Percentiles rank a stretch among this genome's conserved stretches.
Conservation (phyloP, 257 asterid genomes). For the Paraleonurus japonicus region DNA sequence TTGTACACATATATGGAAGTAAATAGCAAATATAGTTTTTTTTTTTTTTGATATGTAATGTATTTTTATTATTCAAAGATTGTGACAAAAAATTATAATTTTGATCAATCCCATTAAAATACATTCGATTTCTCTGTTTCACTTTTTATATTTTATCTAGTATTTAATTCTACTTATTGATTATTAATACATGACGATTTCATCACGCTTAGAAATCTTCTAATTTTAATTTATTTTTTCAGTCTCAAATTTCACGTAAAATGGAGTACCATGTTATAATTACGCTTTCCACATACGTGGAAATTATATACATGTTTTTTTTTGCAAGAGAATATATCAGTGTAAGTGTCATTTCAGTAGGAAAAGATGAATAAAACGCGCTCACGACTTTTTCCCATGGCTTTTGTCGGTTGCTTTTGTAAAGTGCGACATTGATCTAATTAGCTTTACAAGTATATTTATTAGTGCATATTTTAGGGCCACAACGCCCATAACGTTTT, state of each 20-base stretch:
- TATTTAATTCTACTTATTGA: too few species aligned
- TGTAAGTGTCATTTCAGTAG: not conserved
- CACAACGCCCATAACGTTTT: constrained; percentile 29
- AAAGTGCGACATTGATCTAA: constrained; percentile 22
- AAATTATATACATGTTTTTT: not conserved
- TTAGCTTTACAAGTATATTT: not conserved
- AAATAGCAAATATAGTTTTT: too few species aligned
- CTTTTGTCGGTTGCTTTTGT: constrained; percentile 39
- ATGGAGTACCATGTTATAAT: not conserved
- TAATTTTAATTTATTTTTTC: too few species aligned
- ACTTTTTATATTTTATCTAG: too few species aligned
- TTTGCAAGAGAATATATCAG: not conserved
- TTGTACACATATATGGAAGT: constrained; percentile 24
- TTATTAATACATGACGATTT: too few species aligned
- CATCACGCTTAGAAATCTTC: too few species aligned
- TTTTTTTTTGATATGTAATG: too few species aligned
- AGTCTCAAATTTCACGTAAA: too few species aligned
- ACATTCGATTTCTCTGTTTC: too few species aligned
- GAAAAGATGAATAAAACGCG: constrained; percentile 19
- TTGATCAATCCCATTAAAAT: not conserved
- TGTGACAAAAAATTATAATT: not conserved
- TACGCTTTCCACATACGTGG: not conserved
- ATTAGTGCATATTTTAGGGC: constrained; percentile 32
- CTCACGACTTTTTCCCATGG: constrained; percentile 21
- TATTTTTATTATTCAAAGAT: constrained; percentile 7